Conservation (phyloP, 352 stramenopile species). For the Phytophthora quininea region DNA sequence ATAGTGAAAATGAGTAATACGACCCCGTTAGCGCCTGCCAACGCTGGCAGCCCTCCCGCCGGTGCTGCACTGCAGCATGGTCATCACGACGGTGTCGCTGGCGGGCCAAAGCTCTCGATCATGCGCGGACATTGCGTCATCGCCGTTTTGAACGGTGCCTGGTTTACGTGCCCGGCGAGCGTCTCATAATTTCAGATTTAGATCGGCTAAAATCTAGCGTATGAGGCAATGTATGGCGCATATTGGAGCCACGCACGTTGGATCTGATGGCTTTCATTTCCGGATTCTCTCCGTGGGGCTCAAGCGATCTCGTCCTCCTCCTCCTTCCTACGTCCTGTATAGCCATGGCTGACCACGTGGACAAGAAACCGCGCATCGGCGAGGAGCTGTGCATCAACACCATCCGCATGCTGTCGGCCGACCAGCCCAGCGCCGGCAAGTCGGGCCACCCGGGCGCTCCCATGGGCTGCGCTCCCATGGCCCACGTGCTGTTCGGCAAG, state of each 20-base stretch:
- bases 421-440: slow-evolving; percentile 98
- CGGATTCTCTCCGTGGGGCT: slow-evolving; percentile 41
- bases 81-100: slow-evolving; percentile 19
- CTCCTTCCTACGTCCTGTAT: slow-evolving; percentile 1
- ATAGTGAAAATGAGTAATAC: not conserved
- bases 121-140: slow-evolving; percentile 26
- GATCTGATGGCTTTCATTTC: slow-evolving; percentile 43
- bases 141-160: not conserved
- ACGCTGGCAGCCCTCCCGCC: not conserved
- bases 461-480: slow-evolving; percentile 99
- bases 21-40: not conserved
- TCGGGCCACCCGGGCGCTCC: slow-evolving; percentile 97
- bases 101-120: not conserved
- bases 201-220: no score
- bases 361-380: slow-evolving; percentile 83
- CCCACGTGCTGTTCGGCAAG: slow-evolving; percentile 96
- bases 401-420: slow-evolving; percentile 96
- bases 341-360: slow-evolving; percentile 73
- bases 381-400: slow-evolving; percentile 97
- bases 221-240: not conserved
- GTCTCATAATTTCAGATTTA: slow-evolving; percentile 1
- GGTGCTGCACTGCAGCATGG: slow-evolving; percentile 12
- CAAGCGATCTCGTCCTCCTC: slow-evolving; percentile 30
- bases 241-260: slow-evolving; percentile 13
- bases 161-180: slow-evolving; percentile 10